phyloP scores from a whole-genome alignment of 805 yeast genomes.

The Naumovozyma baii region DNA sequence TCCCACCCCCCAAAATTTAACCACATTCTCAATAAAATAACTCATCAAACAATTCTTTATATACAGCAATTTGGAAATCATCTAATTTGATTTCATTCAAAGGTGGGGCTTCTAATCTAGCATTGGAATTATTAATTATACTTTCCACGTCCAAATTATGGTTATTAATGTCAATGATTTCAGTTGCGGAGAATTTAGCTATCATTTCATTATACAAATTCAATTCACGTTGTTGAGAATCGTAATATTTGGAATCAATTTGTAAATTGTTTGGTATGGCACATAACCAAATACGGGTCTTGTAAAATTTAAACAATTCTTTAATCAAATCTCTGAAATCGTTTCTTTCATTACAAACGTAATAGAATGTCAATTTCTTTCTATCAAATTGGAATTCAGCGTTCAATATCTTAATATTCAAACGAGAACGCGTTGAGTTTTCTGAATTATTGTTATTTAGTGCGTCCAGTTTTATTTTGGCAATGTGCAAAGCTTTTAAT shows the following conservation, averaged over 20 bases:
- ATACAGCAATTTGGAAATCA: slow-evolving; percentile 29
- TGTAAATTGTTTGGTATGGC: slow-evolving; percentile 42
- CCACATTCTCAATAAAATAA: slow-evolving; percentile 11
- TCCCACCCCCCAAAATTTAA: no score
- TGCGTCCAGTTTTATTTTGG: slow-evolving; percentile 42
- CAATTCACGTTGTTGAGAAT: slow-evolving; percentile 19
- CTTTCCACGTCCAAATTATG: slow-evolving; percentile 1
- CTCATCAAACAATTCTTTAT: slow-evolving; percentile 24
- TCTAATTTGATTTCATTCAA: slow-evolving; percentile 24
- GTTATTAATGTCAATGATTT: slow-evolving; percentile 13
- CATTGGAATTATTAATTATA: not conserved
- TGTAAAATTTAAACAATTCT: slow-evolving; percentile 64
- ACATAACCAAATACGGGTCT: slow-evolving; percentile 77
- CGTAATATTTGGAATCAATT: slow-evolving; percentile 25
- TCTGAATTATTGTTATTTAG: slow-evolving; percentile 13
- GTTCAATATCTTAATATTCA: slow-evolving; percentile 52
- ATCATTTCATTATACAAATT: slow-evolving; percentile 24
- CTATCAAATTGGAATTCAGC: slow-evolving; percentile 79
- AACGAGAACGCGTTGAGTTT: slow-evolving; percentile 16
- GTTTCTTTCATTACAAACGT: slow-evolving; percentile 52
- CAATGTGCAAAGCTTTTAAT: slow-evolving; percentile 57
- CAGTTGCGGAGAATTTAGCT: slow-evolving; percentile 16
- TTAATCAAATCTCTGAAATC: slow-evolving; percentile 67
- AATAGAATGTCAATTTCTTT: slow-evolving; percentile 66
- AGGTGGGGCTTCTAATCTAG: slow-evolving; percentile 15